Percentiles rank a stretch among this genome's conserved stretches.
Conservation (phyloP, 768 basidiomycete species). For the Tremella fuciformis region DNA sequence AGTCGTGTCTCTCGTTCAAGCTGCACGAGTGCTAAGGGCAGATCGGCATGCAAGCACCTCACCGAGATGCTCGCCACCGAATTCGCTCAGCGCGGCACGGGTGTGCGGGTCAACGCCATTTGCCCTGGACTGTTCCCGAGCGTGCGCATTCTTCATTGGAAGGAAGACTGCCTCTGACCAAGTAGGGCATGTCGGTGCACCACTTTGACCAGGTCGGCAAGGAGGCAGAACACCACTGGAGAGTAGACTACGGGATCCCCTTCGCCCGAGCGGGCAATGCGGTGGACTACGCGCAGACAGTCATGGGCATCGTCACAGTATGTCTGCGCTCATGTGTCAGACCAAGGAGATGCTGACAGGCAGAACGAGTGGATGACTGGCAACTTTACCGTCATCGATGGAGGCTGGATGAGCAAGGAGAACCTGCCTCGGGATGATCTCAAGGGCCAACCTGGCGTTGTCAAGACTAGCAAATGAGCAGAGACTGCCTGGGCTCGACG, state of each 20-base stretch:
- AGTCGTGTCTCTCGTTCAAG: slow-evolving; percentile 11
- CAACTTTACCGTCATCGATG: slow-evolving; percentile 42
- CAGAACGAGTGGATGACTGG: slow-evolving; percentile 49
- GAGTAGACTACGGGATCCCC: slow-evolving; percentile 36
- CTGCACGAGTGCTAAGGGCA: slow-evolving; percentile 18
- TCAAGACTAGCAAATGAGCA: too few species aligned
- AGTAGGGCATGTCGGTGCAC: slow-evolving; percentile 16
- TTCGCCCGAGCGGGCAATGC: slow-evolving; percentile 43
- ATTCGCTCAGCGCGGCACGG: slow-evolving; percentile 34
- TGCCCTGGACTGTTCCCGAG: slow-evolving; percentile 44
- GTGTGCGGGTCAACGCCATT: slow-evolving; percentile 37
- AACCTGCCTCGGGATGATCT: too few species aligned
- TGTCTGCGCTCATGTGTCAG: slow-evolving; percentile 10
- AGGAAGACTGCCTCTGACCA: background rate
- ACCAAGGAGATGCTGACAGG: background rate
- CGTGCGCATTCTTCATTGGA: slow-evolving; percentile 3
- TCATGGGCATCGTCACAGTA: slow-evolving; percentile 37
- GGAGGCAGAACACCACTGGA: slow-evolving; percentile 22
- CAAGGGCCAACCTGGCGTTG: too few species aligned
- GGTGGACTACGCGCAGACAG: slow-evolving; percentile 44
- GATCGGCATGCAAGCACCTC: slow-evolving; percentile 35
- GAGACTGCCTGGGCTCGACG: too few species aligned
- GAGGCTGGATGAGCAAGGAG: slow-evolving; percentile 39
- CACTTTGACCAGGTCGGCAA: slow-evolving; percentile 6
- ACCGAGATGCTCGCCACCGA: slow-evolving; percentile 39